phyloP scores from a whole-genome alignment of 1,139 yeast genomes.

The Protomyces gravidus region DNA sequence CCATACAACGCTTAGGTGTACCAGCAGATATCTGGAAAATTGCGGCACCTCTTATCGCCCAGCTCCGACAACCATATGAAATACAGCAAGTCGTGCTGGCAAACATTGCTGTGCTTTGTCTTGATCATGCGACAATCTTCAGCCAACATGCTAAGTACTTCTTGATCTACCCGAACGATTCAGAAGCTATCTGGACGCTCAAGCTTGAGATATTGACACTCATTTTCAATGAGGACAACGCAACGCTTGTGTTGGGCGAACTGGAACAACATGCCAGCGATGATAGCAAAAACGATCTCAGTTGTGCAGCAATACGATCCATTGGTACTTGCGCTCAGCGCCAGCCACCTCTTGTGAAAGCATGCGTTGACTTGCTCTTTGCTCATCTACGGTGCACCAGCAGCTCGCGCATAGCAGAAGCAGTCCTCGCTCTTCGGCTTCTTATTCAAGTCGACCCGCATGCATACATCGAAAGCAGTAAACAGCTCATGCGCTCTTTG shows the following conservation, averaged over 20 bases:
- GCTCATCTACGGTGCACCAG: slow-evolving; percentile 9
- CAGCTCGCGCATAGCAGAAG: slow-evolving; percentile 43
- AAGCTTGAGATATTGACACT: slow-evolving; percentile 65
- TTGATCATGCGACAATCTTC: slow-evolving; percentile 47
- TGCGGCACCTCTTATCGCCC: slow-evolving; percentile 51
- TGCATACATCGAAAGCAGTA: slow-evolving; percentile 45
- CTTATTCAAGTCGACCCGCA: slow-evolving; percentile 62
- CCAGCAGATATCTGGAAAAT: slow-evolving; percentile 46
- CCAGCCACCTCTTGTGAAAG: slow-evolving; percentile 36
- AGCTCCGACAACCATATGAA: slow-evolving; percentile 41
- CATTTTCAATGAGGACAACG: slow-evolving; percentile 53
- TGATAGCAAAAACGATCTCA: slow-evolving; percentile 42
- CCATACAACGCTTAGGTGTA: slow-evolving; percentile 54
- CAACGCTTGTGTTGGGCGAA: slow-evolving; percentile 57
- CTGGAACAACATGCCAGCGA: slow-evolving; percentile 58
- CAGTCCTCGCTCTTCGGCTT: slow-evolving; percentile 64
- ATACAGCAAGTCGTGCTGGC: slow-evolving; percentile 41
- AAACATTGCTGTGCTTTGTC: slow-evolving; percentile 41
- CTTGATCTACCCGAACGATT: slow-evolving; percentile 58
- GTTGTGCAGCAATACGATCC: slow-evolving; percentile 57
- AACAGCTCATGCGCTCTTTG: slow-evolving; percentile 43
- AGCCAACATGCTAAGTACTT: slow-evolving; percentile 51
- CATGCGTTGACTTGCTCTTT: slow-evolving; percentile 28
- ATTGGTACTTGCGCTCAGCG: slow-evolving; percentile 51
- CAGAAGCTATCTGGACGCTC: slow-evolving; percentile 46